phyloP scores from a whole-genome alignment of 192 early-diverging fungal species.

The Coemansia brasiliensis region DNA sequence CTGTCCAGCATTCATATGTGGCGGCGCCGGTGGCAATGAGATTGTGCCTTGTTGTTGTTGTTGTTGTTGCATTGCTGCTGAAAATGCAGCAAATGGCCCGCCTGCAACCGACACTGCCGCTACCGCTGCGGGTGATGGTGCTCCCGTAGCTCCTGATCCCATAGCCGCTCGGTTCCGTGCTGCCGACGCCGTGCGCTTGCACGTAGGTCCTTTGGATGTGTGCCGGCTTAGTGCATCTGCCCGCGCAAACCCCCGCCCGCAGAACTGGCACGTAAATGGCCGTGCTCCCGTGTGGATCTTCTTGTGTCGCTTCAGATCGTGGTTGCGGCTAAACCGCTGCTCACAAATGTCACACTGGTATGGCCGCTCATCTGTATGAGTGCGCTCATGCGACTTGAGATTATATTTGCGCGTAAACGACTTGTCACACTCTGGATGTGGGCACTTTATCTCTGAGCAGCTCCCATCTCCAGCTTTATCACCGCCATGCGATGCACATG shows the following conservation, averaged over 20 bases:
- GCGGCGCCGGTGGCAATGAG: too few species aligned
- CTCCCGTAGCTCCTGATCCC: background rate
- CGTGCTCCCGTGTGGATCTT: slow-evolving; percentile 64
- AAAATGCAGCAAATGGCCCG: slow-evolving; percentile 5
- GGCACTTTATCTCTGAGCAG: slow-evolving; percentile 56
- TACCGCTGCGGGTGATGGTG: background rate
- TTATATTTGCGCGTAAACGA: slow-evolving; percentile 86
- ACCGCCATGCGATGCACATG: slow-evolving; percentile 5
- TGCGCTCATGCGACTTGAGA: slow-evolving; percentile 77
- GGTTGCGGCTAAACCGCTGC: slow-evolving; percentile 71
- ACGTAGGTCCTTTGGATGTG: slow-evolving; percentile 47
- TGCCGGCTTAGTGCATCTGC: slow-evolving; percentile 52
- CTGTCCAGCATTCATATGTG: background rate
- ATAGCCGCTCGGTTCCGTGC: background rate
- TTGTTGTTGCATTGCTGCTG: slow-evolving; percentile 15
- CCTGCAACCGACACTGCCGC: background rate
- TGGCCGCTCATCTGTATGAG: slow-evolving; percentile 75
- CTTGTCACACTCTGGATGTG: slow-evolving; percentile 76
- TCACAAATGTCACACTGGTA: slow-evolving; percentile 68
- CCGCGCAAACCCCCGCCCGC: slow-evolving; percentile 46
- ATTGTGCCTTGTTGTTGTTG: slow-evolving; percentile 19
- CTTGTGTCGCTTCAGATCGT: slow-evolving; percentile 76
- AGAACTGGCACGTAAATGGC: slow-evolving; percentile 63
- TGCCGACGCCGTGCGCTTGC: slow-evolving; percentile 41
- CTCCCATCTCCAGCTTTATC: slow-evolving; percentile 4